Evolutionary conservation across 2,329 filamentous ascomycete species (phyloP), one percentile per base, ranked within the genome.

Genomic region (Calonectria pseudoturangicola): DNA sequence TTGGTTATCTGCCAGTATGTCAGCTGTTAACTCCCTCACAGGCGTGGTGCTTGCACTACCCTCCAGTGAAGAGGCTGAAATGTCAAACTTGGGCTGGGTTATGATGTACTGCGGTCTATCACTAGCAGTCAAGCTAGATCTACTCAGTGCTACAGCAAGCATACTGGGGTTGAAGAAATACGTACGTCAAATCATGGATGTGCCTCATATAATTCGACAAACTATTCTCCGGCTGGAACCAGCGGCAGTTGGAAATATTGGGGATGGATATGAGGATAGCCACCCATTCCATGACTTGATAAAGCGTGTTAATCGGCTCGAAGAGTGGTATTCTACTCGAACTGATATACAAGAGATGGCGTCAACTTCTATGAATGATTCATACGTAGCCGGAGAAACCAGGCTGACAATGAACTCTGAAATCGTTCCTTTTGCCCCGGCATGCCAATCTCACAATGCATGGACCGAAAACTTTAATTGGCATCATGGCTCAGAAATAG

Each of bases 61-160:
- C 0, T 70, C 75, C 0, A 79, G 77, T 0, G 79, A 79, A 43
- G 80, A 82, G 56, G 66, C 71, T 25, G 73, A 71, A 9, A 76
- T 83, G 48, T 77, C 81, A 1, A 83, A 83, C 28, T 77, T 81
- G 21, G 79, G 78, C 7, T 83, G 82, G 82, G 78, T 82, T 18
- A 79, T 79, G 70, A 71, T 82, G 8, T 77, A 82, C 25, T 83
- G 82, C 28, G 79, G 77, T 0, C 54, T 82, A 0, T 82, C 81
- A 5, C 41, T 83, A 0, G 80, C 80, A 0, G 79, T 76, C 0
- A 74, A 80, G 2, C 75, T 83, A 2, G 82, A 83, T 43, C 76
- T 83, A 2, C 68, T 82, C 0, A 79, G 79, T 12, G 72, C 76
- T 0, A 70, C 71, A 2, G 72, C 75, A 0, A 68, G 50, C 6